These are phyloP conservation scores for Pichia kluyveri DNA, from an alignment of 805 yeast species.

Conservation along the genomic window DNA sequence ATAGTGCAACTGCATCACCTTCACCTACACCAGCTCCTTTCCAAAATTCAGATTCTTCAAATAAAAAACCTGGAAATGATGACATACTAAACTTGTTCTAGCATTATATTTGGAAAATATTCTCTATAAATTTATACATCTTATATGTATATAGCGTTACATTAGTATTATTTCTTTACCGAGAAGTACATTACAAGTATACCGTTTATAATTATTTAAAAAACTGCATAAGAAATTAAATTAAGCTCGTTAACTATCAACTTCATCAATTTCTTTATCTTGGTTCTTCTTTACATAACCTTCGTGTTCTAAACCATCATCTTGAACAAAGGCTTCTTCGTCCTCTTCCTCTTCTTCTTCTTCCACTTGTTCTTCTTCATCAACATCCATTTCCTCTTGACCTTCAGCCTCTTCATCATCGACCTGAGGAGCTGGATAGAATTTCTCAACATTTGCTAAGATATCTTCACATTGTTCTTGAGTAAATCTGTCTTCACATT, in stretches of 20 bases:
- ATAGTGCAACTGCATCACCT: background rate
- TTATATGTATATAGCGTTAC: too few species aligned
- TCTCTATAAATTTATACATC: background rate
- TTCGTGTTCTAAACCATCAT: slow-evolving; percentile 23
- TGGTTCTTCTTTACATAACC: slow-evolving; percentile 11
- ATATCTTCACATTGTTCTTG: slow-evolving; percentile 57
- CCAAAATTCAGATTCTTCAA: background rate
- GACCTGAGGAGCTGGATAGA: slow-evolving; percentile 37
- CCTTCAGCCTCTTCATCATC: slow-evolving; percentile 19
- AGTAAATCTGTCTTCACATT: slow-evolving; percentile 80
- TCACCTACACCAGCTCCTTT: background rate
- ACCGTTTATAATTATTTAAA: too few species aligned
- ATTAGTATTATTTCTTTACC: too few species aligned
- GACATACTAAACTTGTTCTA: slow-evolving; percentile 8
- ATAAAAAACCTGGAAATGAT: slow-evolving; percentile 2
- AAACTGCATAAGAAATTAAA: too few species aligned
- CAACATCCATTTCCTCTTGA: slow-evolving; percentile 10
- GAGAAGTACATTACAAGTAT: too few species aligned
- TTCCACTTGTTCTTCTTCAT: slow-evolving; percentile 14
- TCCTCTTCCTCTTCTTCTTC: slow-evolving; percentile 19
- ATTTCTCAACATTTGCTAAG: slow-evolving; percentile 42
- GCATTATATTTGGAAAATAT: background rate
- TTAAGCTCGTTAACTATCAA: slow-evolving; percentile 1
- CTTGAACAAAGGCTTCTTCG: slow-evolving; percentile 15
- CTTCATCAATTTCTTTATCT: slow-evolving; percentile 20